Evolutionary conservation across 805 yeast species (phyloP).

Genomic region (Wickerhamiella bombiphila): DNA sequence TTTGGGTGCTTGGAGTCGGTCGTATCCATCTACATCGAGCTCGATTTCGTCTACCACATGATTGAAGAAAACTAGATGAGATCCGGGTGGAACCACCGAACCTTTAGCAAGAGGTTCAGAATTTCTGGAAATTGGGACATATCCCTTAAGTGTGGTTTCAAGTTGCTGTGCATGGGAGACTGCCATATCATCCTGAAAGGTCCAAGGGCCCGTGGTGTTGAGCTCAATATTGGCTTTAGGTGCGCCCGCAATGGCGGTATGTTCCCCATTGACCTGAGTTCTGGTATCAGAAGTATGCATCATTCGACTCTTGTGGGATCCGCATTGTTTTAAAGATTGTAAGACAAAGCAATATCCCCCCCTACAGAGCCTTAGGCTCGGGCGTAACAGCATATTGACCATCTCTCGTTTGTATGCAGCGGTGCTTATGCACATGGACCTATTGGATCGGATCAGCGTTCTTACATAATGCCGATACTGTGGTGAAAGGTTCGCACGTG

Average conservation of each 20-base stretch:
- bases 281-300: too few species aligned
- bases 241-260: too few species aligned
- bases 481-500: neutral
- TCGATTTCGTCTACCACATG: constrained; percentile 35
- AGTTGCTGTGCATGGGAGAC: constrained; percentile 19
- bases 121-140: constrained; percentile 20
- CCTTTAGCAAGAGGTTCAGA: neutral
- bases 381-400: too few species aligned
- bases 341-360: too few species aligned
- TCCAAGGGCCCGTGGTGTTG: constrained; percentile 15
- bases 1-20: constrained; percentile 55
- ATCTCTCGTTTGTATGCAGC: too few species aligned
- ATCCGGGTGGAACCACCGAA: constrained; percentile 30
- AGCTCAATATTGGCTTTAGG: neutral
- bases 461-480: neutral
- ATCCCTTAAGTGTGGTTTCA: constrained; percentile 19
- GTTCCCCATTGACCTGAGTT: too few species aligned
- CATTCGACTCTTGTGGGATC: too few species aligned
- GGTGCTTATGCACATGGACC: too few species aligned
- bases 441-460: neutral
- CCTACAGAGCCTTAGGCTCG: too few species aligned
- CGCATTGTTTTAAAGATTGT: too few species aligned
- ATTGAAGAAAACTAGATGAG: constrained; percentile 53
- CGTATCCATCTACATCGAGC: constrained; percentile 66
- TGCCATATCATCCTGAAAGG: constrained; percentile 19